Evolutionary conservation across 768 basidiomycete genomes (phyloP).

Genomic region (Sarcodon aspratus): DNA sequence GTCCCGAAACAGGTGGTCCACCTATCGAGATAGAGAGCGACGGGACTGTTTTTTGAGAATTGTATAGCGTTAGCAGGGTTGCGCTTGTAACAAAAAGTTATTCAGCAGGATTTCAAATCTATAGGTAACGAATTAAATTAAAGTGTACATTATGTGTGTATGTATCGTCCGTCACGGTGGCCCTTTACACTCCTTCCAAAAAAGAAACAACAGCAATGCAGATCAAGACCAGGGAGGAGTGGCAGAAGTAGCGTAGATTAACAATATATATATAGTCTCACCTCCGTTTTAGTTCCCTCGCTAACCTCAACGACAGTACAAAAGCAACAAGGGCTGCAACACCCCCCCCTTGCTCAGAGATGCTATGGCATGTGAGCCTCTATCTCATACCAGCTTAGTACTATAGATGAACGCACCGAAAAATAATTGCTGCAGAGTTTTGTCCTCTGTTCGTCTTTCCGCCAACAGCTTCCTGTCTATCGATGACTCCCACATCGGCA

Average conservation of each 20-base stretch:
- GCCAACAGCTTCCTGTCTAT: constrained; percentile 10
- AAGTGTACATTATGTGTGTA: no score
- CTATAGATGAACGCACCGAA: constrained; percentile 40
- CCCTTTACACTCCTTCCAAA: no score
- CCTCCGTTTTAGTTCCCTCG: constrained; percentile 26
- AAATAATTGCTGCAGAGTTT: constrained; percentile 73
- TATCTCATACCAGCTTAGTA: not conserved
- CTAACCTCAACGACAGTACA: constrained; percentile 40
- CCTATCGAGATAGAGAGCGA: constrained; percentile 83
- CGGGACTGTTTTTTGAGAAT: constrained; percentile 60
- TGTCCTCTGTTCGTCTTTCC: constrained; percentile 23
- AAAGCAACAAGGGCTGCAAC: constrained; percentile 43
- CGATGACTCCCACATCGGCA: not conserved
- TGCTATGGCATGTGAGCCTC: not conserved
- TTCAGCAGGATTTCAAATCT: no score
- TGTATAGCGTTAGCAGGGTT: no score
- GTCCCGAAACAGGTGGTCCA: constrained; percentile 68
- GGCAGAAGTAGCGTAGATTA: no score
- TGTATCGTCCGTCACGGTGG: no score
- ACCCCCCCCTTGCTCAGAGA: constrained; percentile 33
- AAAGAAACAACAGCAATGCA: no score
- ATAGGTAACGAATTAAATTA: no score
- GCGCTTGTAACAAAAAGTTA: no score
- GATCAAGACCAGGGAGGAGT: no score
- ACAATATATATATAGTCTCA: not conserved